These are phyloP conservation scores for Golubevia pallescens DNA, from an alignment of 1,284 basidiomycete species.

Conservation along the genomic window DNA sequence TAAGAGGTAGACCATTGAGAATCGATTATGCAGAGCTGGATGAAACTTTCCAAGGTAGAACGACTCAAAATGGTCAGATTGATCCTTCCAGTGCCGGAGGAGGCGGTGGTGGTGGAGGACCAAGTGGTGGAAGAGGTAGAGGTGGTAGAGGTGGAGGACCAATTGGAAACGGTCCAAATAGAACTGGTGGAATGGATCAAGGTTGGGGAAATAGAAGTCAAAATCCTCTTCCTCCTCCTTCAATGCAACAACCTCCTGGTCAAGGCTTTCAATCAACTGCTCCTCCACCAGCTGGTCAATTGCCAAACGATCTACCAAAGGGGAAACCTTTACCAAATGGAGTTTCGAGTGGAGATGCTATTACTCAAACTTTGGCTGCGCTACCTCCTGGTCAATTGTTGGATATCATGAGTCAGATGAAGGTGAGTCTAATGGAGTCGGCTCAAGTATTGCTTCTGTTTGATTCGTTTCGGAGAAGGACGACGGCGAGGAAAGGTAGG, in stretches of 20 bases:
- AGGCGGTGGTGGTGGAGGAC: conserved; percentile 17
- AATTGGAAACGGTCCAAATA: conserved; percentile 14
- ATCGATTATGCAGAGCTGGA: conserved; percentile 60
- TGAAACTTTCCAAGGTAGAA: conserved; percentile 46
- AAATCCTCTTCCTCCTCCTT: background rate
- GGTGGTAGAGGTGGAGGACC: conserved; percentile 19
- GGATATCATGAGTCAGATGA: conserved; percentile 62
- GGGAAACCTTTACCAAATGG: conserved; percentile 43
- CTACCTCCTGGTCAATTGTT: conserved; percentile 59
- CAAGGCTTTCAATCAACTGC: conserved; percentile 4
- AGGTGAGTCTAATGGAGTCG: conserved; percentile 14
- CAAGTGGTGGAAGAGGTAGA: conserved; percentile 8
- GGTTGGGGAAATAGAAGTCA: background rate
- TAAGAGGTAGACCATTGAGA: conserved; percentile 53
- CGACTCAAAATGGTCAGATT: conserved; percentile 48
- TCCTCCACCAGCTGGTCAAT: conserved; percentile 9
- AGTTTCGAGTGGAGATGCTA: conserved; percentile 53
- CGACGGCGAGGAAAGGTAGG: no score
- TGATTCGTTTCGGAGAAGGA: no score
- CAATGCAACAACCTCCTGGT: background rate
- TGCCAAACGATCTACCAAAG: conserved; percentile 37
- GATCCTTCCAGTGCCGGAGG: conserved; percentile 28
- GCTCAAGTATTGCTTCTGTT: background rate
- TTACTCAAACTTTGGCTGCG: conserved; percentile 54
- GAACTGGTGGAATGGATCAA: conserved; percentile 12